phyloP scores from a whole-genome alignment of 495 filamentous ascomycete genomes.

The Collariella sp. region DNA sequence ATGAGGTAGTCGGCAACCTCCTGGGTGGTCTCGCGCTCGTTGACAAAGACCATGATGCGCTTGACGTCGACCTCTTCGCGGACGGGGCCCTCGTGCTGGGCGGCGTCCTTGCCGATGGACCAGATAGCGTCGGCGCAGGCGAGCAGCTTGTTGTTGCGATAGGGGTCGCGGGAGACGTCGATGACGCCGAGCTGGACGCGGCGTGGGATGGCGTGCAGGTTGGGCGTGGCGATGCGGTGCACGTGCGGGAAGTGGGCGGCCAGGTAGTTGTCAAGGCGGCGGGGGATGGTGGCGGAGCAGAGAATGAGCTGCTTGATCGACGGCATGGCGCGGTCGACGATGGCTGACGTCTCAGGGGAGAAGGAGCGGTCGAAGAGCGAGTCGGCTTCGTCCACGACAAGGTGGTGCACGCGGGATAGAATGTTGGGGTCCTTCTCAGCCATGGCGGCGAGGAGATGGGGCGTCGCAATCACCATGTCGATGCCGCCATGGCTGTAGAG shows the following conservation, averaged over 20 bases:
- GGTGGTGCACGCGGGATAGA: conserved; percentile 74
- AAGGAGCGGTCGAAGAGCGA: conserved; percentile 91
- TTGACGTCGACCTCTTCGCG: conserved; percentile 52
- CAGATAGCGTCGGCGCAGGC: conserved; percentile 93
- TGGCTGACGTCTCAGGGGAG: conserved; percentile 64
- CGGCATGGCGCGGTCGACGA: conserved; percentile 67
- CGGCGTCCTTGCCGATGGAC: conserved; percentile 76
- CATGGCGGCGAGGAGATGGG: conserved; percentile 78
- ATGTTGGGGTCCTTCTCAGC: conserved; percentile 81
- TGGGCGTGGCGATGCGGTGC: conserved; percentile 78
- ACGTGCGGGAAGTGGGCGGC: conserved; percentile 73
- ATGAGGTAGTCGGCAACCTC: conserved; percentile 72
- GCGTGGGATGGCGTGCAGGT: conserved; percentile 89
- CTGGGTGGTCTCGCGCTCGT: conserved; percentile 81
- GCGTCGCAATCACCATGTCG: conserved; percentile 80
- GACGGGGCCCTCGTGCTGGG: conserved; percentile 39
- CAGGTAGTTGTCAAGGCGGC: conserved; percentile 76
- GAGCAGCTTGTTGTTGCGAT: conserved; percentile 78
- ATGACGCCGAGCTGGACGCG: conserved; percentile 91
- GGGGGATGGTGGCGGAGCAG: conserved; percentile 93
- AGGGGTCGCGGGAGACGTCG: conserved; percentile 80
- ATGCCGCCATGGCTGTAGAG: conserved; percentile 75
- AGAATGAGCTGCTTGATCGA: conserved; percentile 83
- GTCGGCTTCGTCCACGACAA: conserved; percentile 91
- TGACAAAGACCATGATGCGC: conserved; percentile 93